Conservation (phyloP, 257 asterid genomes). For the Sherardia arvensis region DNA sequence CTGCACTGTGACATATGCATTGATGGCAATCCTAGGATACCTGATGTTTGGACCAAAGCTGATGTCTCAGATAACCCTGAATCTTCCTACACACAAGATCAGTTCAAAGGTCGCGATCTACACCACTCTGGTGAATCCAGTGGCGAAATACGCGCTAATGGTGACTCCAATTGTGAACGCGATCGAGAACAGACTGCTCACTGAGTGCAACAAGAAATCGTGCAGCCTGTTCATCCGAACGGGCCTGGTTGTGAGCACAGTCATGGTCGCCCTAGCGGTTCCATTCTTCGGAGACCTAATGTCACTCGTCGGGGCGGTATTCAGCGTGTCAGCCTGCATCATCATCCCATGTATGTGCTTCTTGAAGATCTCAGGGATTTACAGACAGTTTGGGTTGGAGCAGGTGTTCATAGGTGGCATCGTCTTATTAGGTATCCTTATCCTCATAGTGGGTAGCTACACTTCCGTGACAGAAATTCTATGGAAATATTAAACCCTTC, state of each 20-base stretch:
- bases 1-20: constrained; percentile 51
- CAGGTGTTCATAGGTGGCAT: constrained; percentile 27
- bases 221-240: constrained; percentile 36
- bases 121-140: constrained; percentile 73
- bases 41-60: constrained; percentile 62
- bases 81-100: constrained; percentile 42
- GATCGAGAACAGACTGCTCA: constrained; percentile 30
- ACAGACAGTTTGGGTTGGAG: constrained; percentile 29
- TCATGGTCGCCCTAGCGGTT: constrained; percentile 47
- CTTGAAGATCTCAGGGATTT: constrained; percentile 56
- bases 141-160: constrained; percentile 80
- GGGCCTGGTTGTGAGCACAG: constrained; percentile 48
- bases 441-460: constrained; percentile 50
- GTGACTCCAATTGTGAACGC: constrained; percentile 54
- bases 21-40: constrained; percentile 65
- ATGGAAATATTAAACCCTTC: constrained; percentile 11
- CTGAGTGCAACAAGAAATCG: constrained; percentile 15
- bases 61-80: constrained; percentile 64
- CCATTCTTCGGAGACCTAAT: constrained; percentile 65
- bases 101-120: constrained; percentile 67
- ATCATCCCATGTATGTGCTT: constrained; percentile 72
- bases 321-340: constrained; percentile 54
- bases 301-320: constrained; percentile 68
- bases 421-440: constrained; percentile 31
- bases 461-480: constrained; percentile 42